Conservation (phyloP, 345 rosid genomes). For the Mallotus nudiflorus region DNA sequence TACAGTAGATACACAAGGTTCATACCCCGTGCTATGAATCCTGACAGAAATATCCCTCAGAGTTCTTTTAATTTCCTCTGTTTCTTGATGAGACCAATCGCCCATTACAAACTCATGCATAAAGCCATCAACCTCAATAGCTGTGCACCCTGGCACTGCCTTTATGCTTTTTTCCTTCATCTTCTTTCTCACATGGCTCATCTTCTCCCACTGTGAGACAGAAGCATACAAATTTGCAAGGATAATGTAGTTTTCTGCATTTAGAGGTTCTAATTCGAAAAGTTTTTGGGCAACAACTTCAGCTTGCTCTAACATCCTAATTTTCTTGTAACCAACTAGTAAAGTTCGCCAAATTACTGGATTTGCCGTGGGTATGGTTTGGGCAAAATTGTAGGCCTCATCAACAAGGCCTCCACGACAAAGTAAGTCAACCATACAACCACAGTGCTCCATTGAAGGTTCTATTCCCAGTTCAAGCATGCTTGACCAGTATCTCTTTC, state of each 20-base stretch:
- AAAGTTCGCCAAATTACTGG: constrained; percentile 27
- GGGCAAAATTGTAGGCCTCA: constrained; percentile 17
- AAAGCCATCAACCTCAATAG: constrained; percentile 26
- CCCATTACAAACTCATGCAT: constrained; percentile 24
- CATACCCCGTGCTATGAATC: constrained; percentile 7
- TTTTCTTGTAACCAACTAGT: constrained; percentile 19
- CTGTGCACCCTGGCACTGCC: constrained; percentile 20
- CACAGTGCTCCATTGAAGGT: constrained; percentile 23
- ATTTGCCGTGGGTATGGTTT: constrained; percentile 9
- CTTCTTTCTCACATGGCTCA: constrained; percentile 22
- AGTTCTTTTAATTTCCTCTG: constrained; percentile 12
- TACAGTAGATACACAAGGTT: constrained; percentile 19
- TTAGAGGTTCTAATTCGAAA: constrained; percentile 18
- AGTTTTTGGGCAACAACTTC: constrained; percentile 13
- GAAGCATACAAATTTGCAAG: constrained; percentile 17
- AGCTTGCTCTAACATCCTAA: constrained; percentile 5
- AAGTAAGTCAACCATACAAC: constrained; percentile 24
- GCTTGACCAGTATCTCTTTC: constrained; percentile 18
- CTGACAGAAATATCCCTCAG: constrained; percentile 1
- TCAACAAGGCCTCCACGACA: constrained; percentile 24
- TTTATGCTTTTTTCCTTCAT: constrained; percentile 24
- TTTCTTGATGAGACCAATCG: constrained; percentile 26
- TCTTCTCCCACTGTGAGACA: constrained; percentile 16
- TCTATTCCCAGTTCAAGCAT: constrained; percentile 27
- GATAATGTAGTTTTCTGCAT: constrained; percentile 23